Conservation (phyloP, 140 eudicot species). For the Stevia rebaudiana region DNA sequence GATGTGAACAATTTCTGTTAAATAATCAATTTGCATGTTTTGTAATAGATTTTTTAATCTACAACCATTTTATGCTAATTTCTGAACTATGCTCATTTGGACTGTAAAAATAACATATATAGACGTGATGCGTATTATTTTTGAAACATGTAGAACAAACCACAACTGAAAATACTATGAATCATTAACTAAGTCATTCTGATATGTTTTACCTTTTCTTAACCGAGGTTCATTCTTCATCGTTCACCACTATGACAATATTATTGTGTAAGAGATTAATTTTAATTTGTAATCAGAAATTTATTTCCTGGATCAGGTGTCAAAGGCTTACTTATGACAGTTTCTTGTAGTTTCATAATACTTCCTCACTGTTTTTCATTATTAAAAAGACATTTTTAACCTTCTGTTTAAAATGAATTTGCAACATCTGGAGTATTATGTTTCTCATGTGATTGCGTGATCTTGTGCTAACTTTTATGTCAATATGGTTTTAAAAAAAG, state of each 20-base stretch:
- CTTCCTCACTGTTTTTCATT: background rate
- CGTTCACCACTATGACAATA: background rate
- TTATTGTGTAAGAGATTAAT: background rate
- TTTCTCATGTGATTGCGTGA: background rate
- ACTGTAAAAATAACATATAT: background rate
- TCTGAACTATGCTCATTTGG: background rate
- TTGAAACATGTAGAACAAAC: background rate
- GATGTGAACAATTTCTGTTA: background rate
- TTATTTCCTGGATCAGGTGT: background rate
- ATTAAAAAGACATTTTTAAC: background rate
- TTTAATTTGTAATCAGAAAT: background rate
- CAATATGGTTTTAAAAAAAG: conserved; percentile 27
- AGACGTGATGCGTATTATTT: background rate
- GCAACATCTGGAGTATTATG: background rate
- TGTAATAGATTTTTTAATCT: background rate
- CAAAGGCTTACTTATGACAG: background rate
- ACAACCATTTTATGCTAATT: background rate
- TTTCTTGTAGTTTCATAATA: background rate
- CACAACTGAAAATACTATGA: background rate
- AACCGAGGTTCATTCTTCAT: background rate
- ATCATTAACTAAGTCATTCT: background rate
- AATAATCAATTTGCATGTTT: background rate
- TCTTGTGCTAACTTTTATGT: conserved; percentile 13
- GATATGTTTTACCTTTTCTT: background rate
- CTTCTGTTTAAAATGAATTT: background rate